Evolutionary conservation across 306 rosid genomes (phyloP).

Genomic region (Betula pendula): DNA sequence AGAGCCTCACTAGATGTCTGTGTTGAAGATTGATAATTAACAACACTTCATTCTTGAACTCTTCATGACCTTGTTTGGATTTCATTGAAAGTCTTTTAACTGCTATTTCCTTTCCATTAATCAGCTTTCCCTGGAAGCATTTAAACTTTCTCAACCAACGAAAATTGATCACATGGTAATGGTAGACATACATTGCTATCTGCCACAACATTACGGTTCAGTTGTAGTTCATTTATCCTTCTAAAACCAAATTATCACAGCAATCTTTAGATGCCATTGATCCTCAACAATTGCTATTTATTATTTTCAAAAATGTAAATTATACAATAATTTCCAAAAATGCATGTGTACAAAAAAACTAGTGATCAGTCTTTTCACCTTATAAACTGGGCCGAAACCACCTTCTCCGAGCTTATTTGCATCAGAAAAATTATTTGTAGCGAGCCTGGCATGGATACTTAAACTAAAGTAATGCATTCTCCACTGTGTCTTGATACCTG

Average conservation of each 20-base stretch:
- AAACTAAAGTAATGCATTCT: slow-evolving; percentile 23
- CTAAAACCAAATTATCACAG: background rate
- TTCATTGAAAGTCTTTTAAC: slow-evolving; percentile 33
- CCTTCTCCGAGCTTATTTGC: slow-evolving; percentile 34
- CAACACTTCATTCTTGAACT: slow-evolving; percentile 21
- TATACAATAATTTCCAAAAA: background rate
- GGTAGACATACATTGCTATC: background rate
- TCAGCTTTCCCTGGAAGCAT: slow-evolving; percentile 21
- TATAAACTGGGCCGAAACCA: slow-evolving; percentile 37
- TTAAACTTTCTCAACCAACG: background rate
- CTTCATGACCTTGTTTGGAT: slow-evolving; percentile 24
- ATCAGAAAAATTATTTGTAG: slow-evolving; percentile 29
- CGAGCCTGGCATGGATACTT: slow-evolving; percentile 3
- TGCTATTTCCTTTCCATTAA: slow-evolving; percentile 30
- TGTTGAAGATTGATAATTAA: slow-evolving; percentile 37
- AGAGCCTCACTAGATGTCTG: slow-evolving; percentile 36
- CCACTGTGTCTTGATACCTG: slow-evolving; percentile 11
- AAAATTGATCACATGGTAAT: background rate
- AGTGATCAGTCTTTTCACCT: slow-evolving; percentile 6
- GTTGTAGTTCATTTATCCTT: background rate
- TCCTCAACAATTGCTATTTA: background rate
- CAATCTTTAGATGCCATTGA: background rate
- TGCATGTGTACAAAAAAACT: background rate
- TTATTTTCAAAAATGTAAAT: background rate
- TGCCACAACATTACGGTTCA: background rate